Percentiles rank a stretch among this genome's conserved stretches.
Evolutionary conservation across 371 early-diverging fungal genomes (phyloP).

Genomic region (Neoconidiobolus thromboides): DNA sequence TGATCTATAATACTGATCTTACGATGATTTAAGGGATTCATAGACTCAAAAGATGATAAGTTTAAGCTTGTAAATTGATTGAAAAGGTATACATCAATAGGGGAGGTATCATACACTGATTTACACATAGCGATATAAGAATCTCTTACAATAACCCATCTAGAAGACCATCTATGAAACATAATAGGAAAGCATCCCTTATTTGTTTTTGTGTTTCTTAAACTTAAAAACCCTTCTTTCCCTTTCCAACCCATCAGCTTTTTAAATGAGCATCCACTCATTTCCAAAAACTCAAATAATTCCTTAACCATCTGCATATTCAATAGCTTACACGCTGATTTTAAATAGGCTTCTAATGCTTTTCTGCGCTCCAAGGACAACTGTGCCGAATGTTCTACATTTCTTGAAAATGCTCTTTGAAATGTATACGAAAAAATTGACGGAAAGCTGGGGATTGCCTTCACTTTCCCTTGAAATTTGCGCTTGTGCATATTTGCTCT

Average conservation of each 20-base stretch:
- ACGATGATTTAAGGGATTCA: neutral
- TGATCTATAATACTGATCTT: neutral
- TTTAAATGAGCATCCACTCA: slow-evolving; percentile 50
- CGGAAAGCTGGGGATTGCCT: slow-evolving; percentile 29
- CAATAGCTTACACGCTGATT: slow-evolving; percentile 27
- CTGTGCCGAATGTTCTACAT: slow-evolving; percentile 4
- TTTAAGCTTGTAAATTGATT: neutral
- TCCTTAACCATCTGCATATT: slow-evolving; percentile 44
- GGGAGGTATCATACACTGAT: slow-evolving; percentile 16
- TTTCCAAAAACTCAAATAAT: slow-evolving; percentile 61
- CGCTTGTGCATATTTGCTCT: slow-evolving; percentile 36
- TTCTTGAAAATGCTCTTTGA: neutral
- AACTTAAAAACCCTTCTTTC: slow-evolving; percentile 54
- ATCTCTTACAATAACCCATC: slow-evolving; percentile 61
- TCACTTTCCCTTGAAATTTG: slow-evolving; percentile 18
- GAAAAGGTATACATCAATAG: slow-evolving; percentile 44
- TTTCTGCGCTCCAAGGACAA: slow-evolving; percentile 22
- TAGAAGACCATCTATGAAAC: slow-evolving; percentile 25
- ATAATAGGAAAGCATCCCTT: neutral
- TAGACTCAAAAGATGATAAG: neutral
- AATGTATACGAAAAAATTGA: slow-evolving; percentile 20
- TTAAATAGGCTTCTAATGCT: slow-evolving; percentile 39
- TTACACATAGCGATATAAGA: slow-evolving; percentile 29
- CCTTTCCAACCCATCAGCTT: slow-evolving; percentile 74
- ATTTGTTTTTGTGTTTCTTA: slow-evolving; percentile 3